These are phyloP conservation scores for Actinomortierella ambigua DNA, from an alignment of 371 early-diverging fungal genomes.

Conservation along the genomic window DNA sequence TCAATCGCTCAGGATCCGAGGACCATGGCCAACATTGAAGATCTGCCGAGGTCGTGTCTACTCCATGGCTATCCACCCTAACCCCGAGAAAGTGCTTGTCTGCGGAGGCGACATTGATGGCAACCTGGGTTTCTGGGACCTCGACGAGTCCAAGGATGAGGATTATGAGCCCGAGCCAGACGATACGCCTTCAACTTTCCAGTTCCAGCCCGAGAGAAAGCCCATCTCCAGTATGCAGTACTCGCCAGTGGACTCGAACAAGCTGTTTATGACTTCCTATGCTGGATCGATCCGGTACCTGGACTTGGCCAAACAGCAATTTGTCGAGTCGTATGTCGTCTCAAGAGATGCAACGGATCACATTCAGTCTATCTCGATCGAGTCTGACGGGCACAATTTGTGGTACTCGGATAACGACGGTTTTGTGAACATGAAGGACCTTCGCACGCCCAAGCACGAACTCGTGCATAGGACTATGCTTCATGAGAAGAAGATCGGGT, in stretches of 20 bases:
- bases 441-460: constrained; percentile 44
- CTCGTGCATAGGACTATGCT: constrained; percentile 35
- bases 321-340: constrained; percentile 53
- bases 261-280: constrained; percentile 65
- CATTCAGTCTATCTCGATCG: constrained; percentile 53
- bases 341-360: constrained; percentile 30
- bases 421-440: constrained; percentile 57
- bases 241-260: constrained; percentile 53
- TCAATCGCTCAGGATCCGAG: constrained; percentile 19
- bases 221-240: constrained; percentile 61
- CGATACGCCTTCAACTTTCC: constrained; percentile 58
- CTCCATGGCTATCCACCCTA: constrained; percentile 68
- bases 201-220: constrained; percentile 64
- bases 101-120: constrained; percentile 70
- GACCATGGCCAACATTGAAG: constrained; percentile 60
- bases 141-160: constrained; percentile 48
- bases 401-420: constrained; percentile 73
- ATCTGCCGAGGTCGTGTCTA: constrained; percentile 65
- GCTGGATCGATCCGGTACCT: constrained; percentile 67
- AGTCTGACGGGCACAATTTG: constrained; percentile 51
- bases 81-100: constrained; percentile 57
- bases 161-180: constrained; percentile 52
- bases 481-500: constrained; percentile 72
- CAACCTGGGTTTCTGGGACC: constrained; percentile 71
- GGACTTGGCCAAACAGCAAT: constrained; percentile 63